phyloP scores from a whole-genome alignment of 192 early-diverging fungal species.

The Lunasporangiospora selenospora region DNA sequence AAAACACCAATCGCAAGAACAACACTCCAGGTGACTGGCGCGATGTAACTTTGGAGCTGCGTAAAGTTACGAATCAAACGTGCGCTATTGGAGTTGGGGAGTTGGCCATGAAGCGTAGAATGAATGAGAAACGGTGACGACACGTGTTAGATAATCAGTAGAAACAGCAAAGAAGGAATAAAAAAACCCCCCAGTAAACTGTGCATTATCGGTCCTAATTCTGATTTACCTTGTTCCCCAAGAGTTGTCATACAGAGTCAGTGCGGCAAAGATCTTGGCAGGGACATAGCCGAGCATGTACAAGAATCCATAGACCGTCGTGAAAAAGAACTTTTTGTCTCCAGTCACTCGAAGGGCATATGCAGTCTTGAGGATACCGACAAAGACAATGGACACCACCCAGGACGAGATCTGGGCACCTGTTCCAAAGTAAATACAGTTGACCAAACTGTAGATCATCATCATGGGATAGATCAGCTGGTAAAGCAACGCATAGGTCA shows the following conservation, averaged over 20 bases:
- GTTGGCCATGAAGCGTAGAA: neutral
- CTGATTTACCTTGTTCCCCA: slow-evolving; percentile 59
- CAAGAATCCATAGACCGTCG: slow-evolving; percentile 58
- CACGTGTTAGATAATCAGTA: neutral
- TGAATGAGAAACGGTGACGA: neutral
- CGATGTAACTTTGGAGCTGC: slow-evolving; percentile 32
- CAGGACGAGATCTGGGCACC: slow-evolving; percentile 46
- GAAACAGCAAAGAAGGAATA: neutral
- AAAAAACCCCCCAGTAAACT: neutral
- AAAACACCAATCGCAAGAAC: slow-evolving; percentile 35
- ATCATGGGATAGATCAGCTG: slow-evolving; percentile 69
- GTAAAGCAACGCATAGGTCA: slow-evolving; percentile 64
- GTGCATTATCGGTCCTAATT: neutral
- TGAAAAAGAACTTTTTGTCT: slow-evolving; percentile 50
- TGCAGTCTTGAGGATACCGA: slow-evolving; percentile 54
- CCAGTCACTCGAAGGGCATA: slow-evolving; percentile 49
- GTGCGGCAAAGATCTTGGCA: slow-evolving; percentile 62
- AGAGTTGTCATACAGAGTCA: slow-evolving; percentile 62
- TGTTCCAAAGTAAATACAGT: slow-evolving; percentile 46
- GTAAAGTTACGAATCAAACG: slow-evolving; percentile 43
- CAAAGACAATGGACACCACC: slow-evolving; percentile 52
- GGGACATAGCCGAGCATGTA: slow-evolving; percentile 63
- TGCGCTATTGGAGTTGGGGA: slow-evolving; percentile 29
- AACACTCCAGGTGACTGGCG: slow-evolving; percentile 31
- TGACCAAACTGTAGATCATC: slow-evolving; percentile 58